Evolutionary conservation across 495 filamentous ascomycete species (phyloP).

Genomic region (Aspergillus panamensis): DNA sequence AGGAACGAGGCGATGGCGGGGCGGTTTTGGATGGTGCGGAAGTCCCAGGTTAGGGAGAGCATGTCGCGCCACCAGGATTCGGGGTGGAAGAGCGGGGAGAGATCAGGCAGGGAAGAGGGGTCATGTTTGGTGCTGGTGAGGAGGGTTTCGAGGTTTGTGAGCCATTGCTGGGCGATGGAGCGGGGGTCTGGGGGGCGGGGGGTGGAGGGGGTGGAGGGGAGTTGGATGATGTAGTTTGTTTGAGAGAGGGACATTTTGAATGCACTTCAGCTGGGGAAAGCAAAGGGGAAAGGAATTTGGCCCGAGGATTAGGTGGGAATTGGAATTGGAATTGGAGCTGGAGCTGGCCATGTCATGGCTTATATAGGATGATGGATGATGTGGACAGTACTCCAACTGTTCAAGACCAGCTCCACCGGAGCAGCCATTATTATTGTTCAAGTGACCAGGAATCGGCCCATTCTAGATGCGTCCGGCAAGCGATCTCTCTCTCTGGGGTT

Average conservation of each 20-base stretch:
- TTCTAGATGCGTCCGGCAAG: background rate
- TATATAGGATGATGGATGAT: background rate
- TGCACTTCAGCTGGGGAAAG: background rate
- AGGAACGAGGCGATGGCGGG: conserved; percentile 49
- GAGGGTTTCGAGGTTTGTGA: conserved; percentile 28
- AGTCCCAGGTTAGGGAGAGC: conserved; percentile 56
- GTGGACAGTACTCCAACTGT: background rate
- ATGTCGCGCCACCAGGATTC: conserved; percentile 64
- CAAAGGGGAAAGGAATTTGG: no score
- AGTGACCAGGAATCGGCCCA: background rate
- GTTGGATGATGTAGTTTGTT: conserved; percentile 33
- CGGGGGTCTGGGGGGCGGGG: conserved; percentile 23
- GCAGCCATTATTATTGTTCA: background rate
- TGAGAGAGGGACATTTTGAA: conserved; percentile 18
- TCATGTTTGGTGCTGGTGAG: conserved; percentile 19
- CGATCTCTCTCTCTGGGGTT: background rate
- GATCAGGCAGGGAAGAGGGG: conserved; percentile 12
- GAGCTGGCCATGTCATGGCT: background rate
- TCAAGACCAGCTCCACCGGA: background rate
- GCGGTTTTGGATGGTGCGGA: conserved; percentile 51
- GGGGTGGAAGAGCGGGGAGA: conserved; percentile 45
- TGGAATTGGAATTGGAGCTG: background rate
- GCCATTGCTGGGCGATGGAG: conserved; percentile 37
- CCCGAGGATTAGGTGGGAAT: background rate
- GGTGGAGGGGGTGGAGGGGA: conserved; percentile 25